phyloP scores from a whole-genome alignment of 2,329 filamentous ascomycete genomes.

The Akanthomyces muscarius region DNA sequence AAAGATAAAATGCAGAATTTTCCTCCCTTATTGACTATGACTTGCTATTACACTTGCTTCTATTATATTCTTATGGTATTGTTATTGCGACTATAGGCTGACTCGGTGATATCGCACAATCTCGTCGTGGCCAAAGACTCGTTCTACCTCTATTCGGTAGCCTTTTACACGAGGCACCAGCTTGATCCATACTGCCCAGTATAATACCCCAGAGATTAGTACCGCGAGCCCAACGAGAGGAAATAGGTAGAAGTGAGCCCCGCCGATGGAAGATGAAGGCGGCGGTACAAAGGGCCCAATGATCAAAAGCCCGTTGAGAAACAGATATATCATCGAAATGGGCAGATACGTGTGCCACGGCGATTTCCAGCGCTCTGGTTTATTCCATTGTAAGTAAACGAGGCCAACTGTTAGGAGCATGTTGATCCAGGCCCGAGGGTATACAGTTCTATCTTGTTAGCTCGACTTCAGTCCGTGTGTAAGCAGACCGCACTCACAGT shows the following conservation, averaged over 20 bases:
- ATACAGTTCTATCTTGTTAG: conserved; percentile 36
- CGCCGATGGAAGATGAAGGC: conserved; percentile 43
- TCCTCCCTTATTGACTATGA: background rate
- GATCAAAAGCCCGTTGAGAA: conserved; percentile 50
- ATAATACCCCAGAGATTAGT: conserved; percentile 45
- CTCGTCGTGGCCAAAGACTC: conserved; percentile 38
- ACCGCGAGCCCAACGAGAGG: conserved; percentile 52
- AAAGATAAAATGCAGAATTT: background rate
- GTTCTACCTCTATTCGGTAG: conserved; percentile 45
- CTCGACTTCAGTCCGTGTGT: background rate
- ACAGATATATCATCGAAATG: conserved; percentile 44
- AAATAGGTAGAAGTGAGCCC: conserved; percentile 55
- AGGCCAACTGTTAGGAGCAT: conserved; percentile 47
- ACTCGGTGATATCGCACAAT: conserved; percentile 35
- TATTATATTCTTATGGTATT: background rate
- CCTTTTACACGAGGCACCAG: conserved; percentile 46
- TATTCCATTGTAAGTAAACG: conserved; percentile 47
- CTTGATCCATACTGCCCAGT: conserved; percentile 52
- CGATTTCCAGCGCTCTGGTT: conserved; percentile 49
- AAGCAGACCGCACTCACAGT: conserved; percentile 32
- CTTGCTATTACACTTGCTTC: background rate
- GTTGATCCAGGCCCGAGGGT: conserved; percentile 52
- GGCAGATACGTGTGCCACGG: conserved; percentile 50
- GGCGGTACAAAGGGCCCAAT: conserved; percentile 55
- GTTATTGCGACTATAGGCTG: background rate